Evolutionary conservation across 1,284 basidiomycete genomes (phyloP).

Genomic region (Fistulinella staudtii): DNA sequence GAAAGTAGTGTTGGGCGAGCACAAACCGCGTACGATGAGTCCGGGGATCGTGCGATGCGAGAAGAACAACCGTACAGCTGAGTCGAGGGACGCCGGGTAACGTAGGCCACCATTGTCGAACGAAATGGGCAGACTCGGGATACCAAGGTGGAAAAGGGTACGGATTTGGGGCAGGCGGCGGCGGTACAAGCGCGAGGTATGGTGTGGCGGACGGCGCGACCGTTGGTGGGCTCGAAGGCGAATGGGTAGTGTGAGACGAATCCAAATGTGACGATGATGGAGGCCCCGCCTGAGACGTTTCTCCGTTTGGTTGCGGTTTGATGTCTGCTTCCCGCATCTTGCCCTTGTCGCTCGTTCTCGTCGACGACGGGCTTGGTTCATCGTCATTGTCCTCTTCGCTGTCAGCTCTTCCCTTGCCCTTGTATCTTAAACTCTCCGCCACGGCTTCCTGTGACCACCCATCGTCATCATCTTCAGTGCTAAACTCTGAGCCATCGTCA

Average conservation of each 20-base stretch:
- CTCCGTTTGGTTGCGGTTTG: constrained; percentile 10
- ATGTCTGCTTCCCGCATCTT: constrained; percentile 19
- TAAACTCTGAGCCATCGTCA: constrained; percentile 10
- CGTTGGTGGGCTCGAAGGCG: constrained; percentile 9
- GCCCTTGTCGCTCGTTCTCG: constrained; percentile 19
- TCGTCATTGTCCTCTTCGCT: constrained; percentile 14
- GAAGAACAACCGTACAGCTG: constrained; percentile 67
- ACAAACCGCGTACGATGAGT: constrained; percentile 59
- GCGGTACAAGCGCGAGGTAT: background rate
- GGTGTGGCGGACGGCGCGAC: background rate
- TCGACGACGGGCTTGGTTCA: constrained; percentile 8
- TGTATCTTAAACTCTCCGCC: constrained; percentile 15
- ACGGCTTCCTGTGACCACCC: constrained; percentile 22
- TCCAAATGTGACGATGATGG: constrained; percentile 8
- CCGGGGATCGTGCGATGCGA: constrained; percentile 53
- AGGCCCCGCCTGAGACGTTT: constrained; percentile 3
- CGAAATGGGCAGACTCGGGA: constrained; percentile 69
- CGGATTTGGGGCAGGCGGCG: constrained; percentile 36
- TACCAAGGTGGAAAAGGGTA: constrained; percentile 60
- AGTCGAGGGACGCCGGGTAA: constrained; percentile 55
- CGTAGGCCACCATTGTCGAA: constrained; percentile 74
- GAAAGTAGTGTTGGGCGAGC: constrained; percentile 72
- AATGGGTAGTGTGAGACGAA: background rate
- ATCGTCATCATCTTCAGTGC: constrained; percentile 23
- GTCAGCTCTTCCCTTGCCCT: constrained; percentile 26